Evolutionary conservation across 257 asterid species (phyloP), one percentile per base, ranked within the genome.

Genomic region (Verbena officinalis): DNA sequence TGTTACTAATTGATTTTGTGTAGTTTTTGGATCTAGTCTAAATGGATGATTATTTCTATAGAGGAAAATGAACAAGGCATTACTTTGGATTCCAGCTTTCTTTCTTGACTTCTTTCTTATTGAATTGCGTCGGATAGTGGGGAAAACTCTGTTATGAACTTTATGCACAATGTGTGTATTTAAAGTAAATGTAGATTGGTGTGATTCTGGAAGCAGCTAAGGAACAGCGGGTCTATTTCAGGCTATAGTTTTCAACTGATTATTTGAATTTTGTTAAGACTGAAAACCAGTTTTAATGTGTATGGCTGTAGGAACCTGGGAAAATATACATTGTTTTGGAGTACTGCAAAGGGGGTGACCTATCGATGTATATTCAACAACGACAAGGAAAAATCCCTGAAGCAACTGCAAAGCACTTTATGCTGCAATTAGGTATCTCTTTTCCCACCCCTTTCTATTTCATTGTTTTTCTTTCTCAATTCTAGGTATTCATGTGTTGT

Each of bases 281-380:
- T 44, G 53, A 33, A 70, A 63, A 54, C 55, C 38, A 36, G 19
- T 67, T 21, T 50, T 38, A 7, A 48, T 49, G 30, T 68, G 69
- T 60, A 46, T 76, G 75, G 48, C 33, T 64, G 68, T 74, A 93
- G 99, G 99, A 93, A 73, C 56, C 87, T 59, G 99, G 95, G 46
- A 90, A 84, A 73, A 83, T 93, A 43, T 90, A 87, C 72, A 90
- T 93, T 68, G 71, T 93, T 75, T 74, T 93, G 80, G 99, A 93
- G 72, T 88, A 77, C 79, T 93, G 99, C 79, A 86, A 76, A 83
- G 99, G 99, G 45, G 99, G 99, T 61, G 99, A 93, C 72, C 95
- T 93, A 53, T 90, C 95, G 0, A 73, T 78, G 69, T 84, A 78
- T 74, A 78, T 93, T 64, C 97, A 88, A 60, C 75, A 77, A 68